Percentiles rank a stretch among this genome's conserved stretches.
These are phyloP conservation scores for Tardiomyces blankii DNA, from an alignment of 1,139 yeast species.

Conservation along the genomic window DNA sequence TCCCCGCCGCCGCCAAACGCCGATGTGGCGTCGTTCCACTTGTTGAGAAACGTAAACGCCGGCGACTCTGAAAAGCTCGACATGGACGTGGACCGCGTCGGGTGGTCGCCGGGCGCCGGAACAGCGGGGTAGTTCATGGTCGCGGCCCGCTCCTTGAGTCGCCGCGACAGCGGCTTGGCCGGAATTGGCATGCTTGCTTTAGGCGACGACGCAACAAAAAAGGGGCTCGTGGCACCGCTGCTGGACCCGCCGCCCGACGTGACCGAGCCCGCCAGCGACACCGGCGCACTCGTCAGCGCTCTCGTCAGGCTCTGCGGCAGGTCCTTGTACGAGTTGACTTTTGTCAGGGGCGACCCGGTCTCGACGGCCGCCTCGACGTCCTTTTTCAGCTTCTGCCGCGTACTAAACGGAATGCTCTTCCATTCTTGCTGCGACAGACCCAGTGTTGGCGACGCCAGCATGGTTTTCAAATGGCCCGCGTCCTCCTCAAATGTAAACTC, in stretches of 20 bases:
- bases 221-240: background rate
- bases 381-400: slow-evolving; percentile 14
- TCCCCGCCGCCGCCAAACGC: background rate
- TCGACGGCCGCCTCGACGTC: slow-evolving; percentile 7
- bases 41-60: background rate
- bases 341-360: background rate
- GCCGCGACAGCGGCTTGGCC: background rate
- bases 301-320: slow-evolving; percentile 4
- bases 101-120: background rate
- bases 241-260: background rate
- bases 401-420: slow-evolving; percentile 19
- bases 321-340: slow-evolving; percentile 4
- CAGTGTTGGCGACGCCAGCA: slow-evolving; percentile 12
- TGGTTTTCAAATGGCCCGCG: background rate
- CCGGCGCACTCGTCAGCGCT: slow-evolving; percentile 5
- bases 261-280: slow-evolving; percentile 3
- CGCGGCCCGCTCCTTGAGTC: background rate
- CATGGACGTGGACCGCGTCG: background rate
- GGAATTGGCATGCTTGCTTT: background rate
- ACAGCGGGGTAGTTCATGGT: background rate
- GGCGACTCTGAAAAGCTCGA: background rate
- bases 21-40: background rate
- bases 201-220: background rate
- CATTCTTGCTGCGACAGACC: slow-evolving; percentile 16
- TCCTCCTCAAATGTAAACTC: slow-evolving; percentile 2